These are phyloP conservation scores for Thermoascus crustaceus DNA, from an alignment of 2,329 filamentous ascomycete species.

Conservation along the genomic window DNA sequence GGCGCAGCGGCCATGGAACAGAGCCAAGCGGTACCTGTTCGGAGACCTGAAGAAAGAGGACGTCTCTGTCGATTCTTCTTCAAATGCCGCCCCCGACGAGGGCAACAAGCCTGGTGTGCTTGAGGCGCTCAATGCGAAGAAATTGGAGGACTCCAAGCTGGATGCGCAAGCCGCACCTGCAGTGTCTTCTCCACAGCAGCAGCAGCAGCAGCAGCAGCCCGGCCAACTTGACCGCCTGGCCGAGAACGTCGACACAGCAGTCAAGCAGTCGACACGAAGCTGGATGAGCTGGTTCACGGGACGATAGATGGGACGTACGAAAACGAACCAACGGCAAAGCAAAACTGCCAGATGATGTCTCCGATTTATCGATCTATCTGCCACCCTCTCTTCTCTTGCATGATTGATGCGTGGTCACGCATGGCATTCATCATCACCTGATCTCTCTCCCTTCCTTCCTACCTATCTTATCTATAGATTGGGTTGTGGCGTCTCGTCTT, in stretches of 20 bases:
- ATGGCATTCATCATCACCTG: slow-evolving; percentile 1
- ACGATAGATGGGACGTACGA: slow-evolving; percentile 18
- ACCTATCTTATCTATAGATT: slow-evolving; percentile 16
- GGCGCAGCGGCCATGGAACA: slow-evolving; percentile 30
- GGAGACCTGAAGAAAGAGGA: slow-evolving; percentile 32
- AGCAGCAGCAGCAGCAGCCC: slow-evolving; percentile 6
- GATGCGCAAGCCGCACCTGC: not conserved
- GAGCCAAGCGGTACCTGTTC: slow-evolving; percentile 31
- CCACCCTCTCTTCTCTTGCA: not conserved
- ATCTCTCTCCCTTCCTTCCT: slow-evolving; percentile 4
- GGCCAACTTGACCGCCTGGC: slow-evolving; percentile 29
- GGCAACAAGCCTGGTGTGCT: slow-evolving; percentile 20
- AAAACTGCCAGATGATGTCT: not conserved
- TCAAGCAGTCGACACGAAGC: slow-evolving; percentile 28
- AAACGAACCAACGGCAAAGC: not conserved
- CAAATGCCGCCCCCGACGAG: slow-evolving; percentile 5
- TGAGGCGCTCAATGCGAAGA: slow-evolving; percentile 30
- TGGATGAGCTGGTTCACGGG: slow-evolving; percentile 35
- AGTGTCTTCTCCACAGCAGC: not conserved
- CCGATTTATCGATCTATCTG: too few species aligned
- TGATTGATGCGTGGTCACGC: too few species aligned
- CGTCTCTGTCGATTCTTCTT: slow-evolving; percentile 1
- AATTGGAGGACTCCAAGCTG: slow-evolving; percentile 16
- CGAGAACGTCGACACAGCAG: slow-evolving; percentile 26
- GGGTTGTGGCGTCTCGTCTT: slow-evolving; percentile 23